Conservation (phyloP, 2,329 filamentous ascomycete genomes). For the Penicillium rolfsii region DNA sequence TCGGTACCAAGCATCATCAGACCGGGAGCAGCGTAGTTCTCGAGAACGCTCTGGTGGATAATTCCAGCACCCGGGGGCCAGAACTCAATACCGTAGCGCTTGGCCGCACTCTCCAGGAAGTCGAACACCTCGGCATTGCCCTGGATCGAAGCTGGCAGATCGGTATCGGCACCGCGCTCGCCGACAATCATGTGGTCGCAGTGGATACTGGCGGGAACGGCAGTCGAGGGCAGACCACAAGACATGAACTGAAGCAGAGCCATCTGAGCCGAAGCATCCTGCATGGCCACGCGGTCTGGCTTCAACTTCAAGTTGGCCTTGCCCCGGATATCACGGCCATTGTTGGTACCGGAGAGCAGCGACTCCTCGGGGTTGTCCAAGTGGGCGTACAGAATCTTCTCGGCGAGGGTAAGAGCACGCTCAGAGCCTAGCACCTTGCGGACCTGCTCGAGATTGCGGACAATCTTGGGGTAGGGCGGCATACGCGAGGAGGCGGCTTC, state of each 20-base stretch:
- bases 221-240: slow-evolving; percentile 83
- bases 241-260: slow-evolving; percentile 98
- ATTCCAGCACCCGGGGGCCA: slow-evolving; percentile 94
- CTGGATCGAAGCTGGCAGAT: slow-evolving; percentile 81
- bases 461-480: slow-evolving; percentile 81
- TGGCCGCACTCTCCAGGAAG: slow-evolving; percentile 89
- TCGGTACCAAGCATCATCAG: slow-evolving; percentile 99
- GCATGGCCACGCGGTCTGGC: slow-evolving; percentile 97
- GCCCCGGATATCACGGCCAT: slow-evolving; percentile 81
- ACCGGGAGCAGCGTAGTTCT: slow-evolving; percentile 96
- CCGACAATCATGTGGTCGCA: slow-evolving; percentile 99
- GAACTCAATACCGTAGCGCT: slow-evolving; percentile 92
- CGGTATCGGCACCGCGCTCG: slow-evolving; percentile 82
- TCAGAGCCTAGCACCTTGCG: slow-evolving; percentile 68
- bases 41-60: slow-evolving; percentile 95
- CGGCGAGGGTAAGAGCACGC: slow-evolving; percentile 77
- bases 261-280: slow-evolving; percentile 98
- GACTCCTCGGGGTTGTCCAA: slow-evolving; percentile 87
- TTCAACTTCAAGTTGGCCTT: slow-evolving; percentile 94
- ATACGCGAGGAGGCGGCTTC: slow-evolving; percentile 57
- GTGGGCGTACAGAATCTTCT: slow-evolving; percentile 98
- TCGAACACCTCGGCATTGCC: slow-evolving; percentile 97
- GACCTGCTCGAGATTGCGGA: slow-evolving; percentile 76
- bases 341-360: slow-evolving; percentile 77
- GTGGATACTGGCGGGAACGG: slow-evolving; percentile 95